Base-by-base conservation (phyloP, 2,329 filamentous ascomycete species). In the Chaetomium sp. region DNA sequence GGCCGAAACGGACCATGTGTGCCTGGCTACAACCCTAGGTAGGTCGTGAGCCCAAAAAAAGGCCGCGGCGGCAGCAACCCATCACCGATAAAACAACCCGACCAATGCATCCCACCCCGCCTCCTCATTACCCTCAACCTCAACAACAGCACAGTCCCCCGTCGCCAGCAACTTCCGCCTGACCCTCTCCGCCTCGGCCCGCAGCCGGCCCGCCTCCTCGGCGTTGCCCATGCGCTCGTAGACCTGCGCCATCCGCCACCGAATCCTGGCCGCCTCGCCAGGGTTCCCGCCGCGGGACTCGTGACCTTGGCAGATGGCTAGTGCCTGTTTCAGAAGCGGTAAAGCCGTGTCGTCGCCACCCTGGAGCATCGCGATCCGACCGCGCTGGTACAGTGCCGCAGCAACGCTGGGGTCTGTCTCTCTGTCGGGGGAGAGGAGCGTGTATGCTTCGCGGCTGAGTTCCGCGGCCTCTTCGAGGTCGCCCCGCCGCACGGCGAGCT, bases 31-130 rank as follows among this genome's bases (percentile, higher is more conserved):
- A 29, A 29, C 3, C 27, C 27, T 29, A 29, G 27, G 27, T 29
- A 29, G 27, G 27, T 29, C 27, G n/a, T n/a, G n/a, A n/a, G n/a
- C n/a, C n/a, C n/a, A n/a, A n/a, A n/a, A n/a, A n/a, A n/a, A n/a
- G n/a, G n/a, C n/a, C n/a, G n/a, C n/a, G n/a, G n/a, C n/a, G n/a
- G n/a, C n/a, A n/a, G n/a, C 27, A 29, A 3, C 27, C 50, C 23
- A 25, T 53, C 25, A 53, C 25, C 50, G 50, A 53, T 53, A 53
- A 53, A 53, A 12, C 50, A 53, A 25, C 27, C 50, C 25, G 8
- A 53, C 50, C 25, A 53, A 8, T 25, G 50, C 50, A 53, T 31
- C 50, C 50, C 50, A 53, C 23, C 9, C 27, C 10, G 50, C 25
- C 25, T 53, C 50, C 50, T 31, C 50, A 12, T 53, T 19, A 13